Evolutionary conservation across 441 rosid species (phyloP), one percentile per base, ranked within the genome.

Genomic region (Croton laevigatus): DNA sequence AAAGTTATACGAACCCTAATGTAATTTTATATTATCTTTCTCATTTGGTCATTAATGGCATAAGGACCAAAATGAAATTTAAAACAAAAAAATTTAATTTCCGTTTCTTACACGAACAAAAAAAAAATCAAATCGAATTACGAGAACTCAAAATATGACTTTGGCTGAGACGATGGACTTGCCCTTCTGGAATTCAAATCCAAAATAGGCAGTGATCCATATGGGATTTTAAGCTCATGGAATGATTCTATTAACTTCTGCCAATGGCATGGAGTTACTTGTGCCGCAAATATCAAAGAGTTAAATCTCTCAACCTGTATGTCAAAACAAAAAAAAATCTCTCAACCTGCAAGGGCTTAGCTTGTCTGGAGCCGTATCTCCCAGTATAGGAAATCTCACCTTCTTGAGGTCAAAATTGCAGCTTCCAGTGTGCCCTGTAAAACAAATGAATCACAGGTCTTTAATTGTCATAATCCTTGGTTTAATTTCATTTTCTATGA

Each of bases 211-310:
- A 36, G 12, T 10, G 74, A 58, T 10, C 74, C 74, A 17, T 36
- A 16, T 9, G 57, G 46, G 2, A 40, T 66, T 6, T 8, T 70
- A 38, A 71, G 49, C 42, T 71, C 72, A 0, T 76, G 75, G 72
- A 76, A 71, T 59, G 59, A 34, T 12, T 71, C 75, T 3, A 0
- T 22, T 2, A 62, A 66, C n/a, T 66, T 66, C 32, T 76, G 79
- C 36, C 1, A 36, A 22, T 66, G 75, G 72, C 2, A 27, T 27
- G 32, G 32, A 27, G 32, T 2, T 27, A 27, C 32, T 27, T 27
- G 32, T 27, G 32, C 32, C 1, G 32, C 32, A 27, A 27, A 27
- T 1, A 27, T 27, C 19, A 32, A 12, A 72, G 72, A 2, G 61
- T 71, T 44, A 45, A 36, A 12, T 1, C 32, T 27, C 32, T 27